Evolutionary conservation across 2,329 filamentous ascomycete species (phyloP).

Genomic region (Colletotrichum brevisporum): DNA sequence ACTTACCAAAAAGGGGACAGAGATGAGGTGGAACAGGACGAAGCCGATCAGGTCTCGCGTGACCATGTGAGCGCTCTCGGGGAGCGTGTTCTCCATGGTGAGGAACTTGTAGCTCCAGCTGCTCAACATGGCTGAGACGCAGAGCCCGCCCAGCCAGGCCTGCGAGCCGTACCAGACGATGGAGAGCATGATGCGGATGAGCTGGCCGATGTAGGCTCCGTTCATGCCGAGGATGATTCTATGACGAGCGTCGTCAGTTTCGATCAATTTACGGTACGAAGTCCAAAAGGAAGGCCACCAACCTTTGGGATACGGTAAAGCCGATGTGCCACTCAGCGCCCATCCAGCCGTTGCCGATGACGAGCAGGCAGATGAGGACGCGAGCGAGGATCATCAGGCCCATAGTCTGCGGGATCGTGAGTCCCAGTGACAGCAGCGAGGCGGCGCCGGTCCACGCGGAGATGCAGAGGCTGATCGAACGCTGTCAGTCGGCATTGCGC

Average conservation of each 20-base stretch:
- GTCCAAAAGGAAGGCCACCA: slow-evolving; percentile 36
- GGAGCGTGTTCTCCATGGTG: slow-evolving; percentile 60
- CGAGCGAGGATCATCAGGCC: slow-evolving; percentile 43
- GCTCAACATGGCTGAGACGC: slow-evolving; percentile 54
- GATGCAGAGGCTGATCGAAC: slow-evolving; percentile 35
- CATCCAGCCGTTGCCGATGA: slow-evolving; percentile 46
- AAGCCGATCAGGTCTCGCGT: slow-evolving; percentile 63
- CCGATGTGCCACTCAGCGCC: slow-evolving; percentile 49
- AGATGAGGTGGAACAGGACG: slow-evolving; percentile 65
- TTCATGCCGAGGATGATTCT: slow-evolving; percentile 51
- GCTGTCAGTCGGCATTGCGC: background rate
- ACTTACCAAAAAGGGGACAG: slow-evolving; percentile 60
- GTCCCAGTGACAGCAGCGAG: slow-evolving; percentile 39
- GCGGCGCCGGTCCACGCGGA: slow-evolving; percentile 42
- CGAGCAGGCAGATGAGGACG: slow-evolving; percentile 39
- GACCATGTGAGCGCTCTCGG: slow-evolving; percentile 53
- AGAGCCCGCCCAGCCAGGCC: slow-evolving; percentile 45
- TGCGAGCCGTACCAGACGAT: slow-evolving; percentile 57
- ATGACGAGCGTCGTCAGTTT: background rate
- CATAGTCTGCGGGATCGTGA: slow-evolving; percentile 42
- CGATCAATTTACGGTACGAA: accelerated
- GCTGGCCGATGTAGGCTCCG: slow-evolving; percentile 55
- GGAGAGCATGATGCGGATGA: slow-evolving; percentile 56
- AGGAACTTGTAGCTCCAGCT: slow-evolving; percentile 62
- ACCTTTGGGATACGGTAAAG: slow-evolving; percentile 57